Percentiles rank a stretch among this genome's conserved stretches.
These are phyloP conservation scores for Brassica cretica DNA, from an alignment of 345 rosid species.

Conservation along the genomic window DNA sequence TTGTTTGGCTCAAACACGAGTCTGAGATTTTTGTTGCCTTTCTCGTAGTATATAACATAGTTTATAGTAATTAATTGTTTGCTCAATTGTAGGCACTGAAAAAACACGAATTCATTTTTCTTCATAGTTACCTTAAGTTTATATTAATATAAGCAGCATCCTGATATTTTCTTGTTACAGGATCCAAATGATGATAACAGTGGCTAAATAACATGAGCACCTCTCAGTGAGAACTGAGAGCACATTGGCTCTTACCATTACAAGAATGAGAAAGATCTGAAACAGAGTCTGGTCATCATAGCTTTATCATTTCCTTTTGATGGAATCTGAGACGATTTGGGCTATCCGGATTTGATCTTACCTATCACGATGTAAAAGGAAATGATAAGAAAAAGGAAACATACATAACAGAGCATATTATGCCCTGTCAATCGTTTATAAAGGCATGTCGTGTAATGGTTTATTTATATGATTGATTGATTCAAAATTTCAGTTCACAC, in stretches of 20 bases:
- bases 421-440: too few relatives aligned
- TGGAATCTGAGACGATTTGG: too few relatives aligned
- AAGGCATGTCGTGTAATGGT: too few relatives aligned
- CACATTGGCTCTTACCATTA: not conserved
- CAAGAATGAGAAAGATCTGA: conserved; percentile 14
- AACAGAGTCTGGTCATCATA: conserved; percentile 3
- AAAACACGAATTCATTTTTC: too few relatives aligned
- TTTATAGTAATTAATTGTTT: too few relatives aligned
- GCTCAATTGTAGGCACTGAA: too few relatives aligned
- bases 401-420: too few relatives aligned
- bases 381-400: too few relatives aligned
- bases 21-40: too few relatives aligned
- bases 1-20: too few relatives aligned
- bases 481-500: conserved; percentile 35
- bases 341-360: conserved; percentile 8
- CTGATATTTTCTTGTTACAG: conserved; percentile 34
- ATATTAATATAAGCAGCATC: conserved; percentile 20
- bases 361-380: not conserved
- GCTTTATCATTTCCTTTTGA: not conserved
- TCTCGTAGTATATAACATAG: too few relatives aligned
- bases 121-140: too few relatives aligned
- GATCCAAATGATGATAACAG: conserved; percentile 12
- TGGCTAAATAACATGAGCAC: conserved; percentile 5
- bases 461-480: not conserved
- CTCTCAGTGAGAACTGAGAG: conserved; percentile 32